These are phyloP conservation scores for Bipolaris bicolor DNA, from an alignment of 2,329 filamentous ascomycete genomes.

Conservation along the genomic window DNA sequence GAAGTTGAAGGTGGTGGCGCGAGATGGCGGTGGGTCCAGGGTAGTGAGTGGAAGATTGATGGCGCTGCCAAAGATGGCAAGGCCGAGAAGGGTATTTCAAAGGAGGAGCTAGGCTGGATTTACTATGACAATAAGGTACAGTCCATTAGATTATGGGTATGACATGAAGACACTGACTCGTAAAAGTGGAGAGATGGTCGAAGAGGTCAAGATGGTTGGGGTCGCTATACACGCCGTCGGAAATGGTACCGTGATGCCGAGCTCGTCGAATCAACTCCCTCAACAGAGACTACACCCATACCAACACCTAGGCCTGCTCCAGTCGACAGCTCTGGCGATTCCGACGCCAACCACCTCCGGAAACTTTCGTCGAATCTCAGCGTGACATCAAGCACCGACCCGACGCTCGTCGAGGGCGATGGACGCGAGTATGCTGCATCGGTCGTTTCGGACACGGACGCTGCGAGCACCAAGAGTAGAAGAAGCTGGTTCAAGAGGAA, in stretches of 20 bases:
- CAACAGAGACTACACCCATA: constrained; percentile 53
- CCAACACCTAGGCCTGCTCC: constrained; percentile 49
- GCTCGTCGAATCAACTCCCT: constrained; percentile 73
- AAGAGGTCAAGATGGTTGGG: constrained; percentile 87
- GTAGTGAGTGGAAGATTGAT: constrained; percentile 85
- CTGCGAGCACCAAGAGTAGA: constrained; percentile 41
- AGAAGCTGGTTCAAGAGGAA: constrained; percentile 48
- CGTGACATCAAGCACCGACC: constrained; percentile 31
- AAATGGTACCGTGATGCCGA: constrained; percentile 99
- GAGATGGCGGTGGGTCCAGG: constrained; percentile 82
- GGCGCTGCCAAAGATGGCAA: constrained; percentile 59
- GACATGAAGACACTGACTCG: constrained; percentile 19
- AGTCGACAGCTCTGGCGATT: constrained; percentile 33
- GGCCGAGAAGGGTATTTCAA: constrained; percentile 45
- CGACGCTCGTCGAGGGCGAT: constrained; percentile 31
- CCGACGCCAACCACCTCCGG: constrained; percentile 29
- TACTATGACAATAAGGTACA: constrained; percentile 95
- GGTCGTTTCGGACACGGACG: constrained; percentile 37
- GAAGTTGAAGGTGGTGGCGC: constrained; percentile 69
- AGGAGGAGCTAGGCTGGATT: constrained; percentile 79
- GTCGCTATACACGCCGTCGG: constrained; percentile 85
- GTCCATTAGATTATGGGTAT: neutral
- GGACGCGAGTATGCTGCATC: constrained; percentile 33
- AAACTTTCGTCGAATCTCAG: constrained; percentile 35
- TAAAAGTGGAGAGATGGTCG: constrained; percentile 85